phyloP scores from a whole-genome alignment of 768 basidiomycete genomes.

The Trametes elegans region DNA sequence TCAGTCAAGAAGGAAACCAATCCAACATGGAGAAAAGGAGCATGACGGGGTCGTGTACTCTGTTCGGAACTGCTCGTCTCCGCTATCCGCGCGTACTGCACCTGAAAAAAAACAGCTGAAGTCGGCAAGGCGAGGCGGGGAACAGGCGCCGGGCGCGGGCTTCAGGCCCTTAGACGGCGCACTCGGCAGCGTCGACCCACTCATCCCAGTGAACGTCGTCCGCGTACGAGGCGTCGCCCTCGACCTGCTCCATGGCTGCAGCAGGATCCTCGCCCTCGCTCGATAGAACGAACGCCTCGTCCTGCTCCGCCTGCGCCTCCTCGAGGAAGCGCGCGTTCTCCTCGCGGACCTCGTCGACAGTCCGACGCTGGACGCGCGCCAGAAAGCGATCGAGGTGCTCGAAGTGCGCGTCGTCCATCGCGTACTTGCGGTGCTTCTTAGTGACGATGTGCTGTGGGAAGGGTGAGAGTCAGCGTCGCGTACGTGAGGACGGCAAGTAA shows the following conservation, averaged over 20 bases:
- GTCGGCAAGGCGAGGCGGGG: background rate
- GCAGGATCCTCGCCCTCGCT: conserved; percentile 6
- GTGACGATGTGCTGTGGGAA: conserved; percentile 63
- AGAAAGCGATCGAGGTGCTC: conserved; percentile 74
- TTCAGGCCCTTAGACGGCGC: conserved; percentile 8
- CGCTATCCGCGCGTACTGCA: background rate
- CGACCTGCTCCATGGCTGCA: conserved; percentile 7
- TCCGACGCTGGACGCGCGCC: conserved; percentile 52
- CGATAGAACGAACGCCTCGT: background rate
- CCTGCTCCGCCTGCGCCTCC: background rate
- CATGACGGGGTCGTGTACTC: background rate
- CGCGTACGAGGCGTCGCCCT: background rate
- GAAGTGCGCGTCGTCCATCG: conserved; percentile 75
- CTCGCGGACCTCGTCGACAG: conserved; percentile 33
- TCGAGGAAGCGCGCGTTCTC: conserved; percentile 15
- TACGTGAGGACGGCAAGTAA: background rate
- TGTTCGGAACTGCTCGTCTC: background rate
- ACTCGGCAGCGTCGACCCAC: conserved; percentile 23
- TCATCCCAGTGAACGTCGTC: conserved; percentile 29
- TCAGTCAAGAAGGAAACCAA: background rate
- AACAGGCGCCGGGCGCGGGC: background rate
- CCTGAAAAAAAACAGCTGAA: too few species aligned
- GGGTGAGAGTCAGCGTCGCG: background rate
- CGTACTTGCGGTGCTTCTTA: conserved; percentile 80
- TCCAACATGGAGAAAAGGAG: conserved; percentile 7